Evolutionary conservation across 129 eudicot species (phyloP).

Genomic region (Flaveria brownii): DNA sequence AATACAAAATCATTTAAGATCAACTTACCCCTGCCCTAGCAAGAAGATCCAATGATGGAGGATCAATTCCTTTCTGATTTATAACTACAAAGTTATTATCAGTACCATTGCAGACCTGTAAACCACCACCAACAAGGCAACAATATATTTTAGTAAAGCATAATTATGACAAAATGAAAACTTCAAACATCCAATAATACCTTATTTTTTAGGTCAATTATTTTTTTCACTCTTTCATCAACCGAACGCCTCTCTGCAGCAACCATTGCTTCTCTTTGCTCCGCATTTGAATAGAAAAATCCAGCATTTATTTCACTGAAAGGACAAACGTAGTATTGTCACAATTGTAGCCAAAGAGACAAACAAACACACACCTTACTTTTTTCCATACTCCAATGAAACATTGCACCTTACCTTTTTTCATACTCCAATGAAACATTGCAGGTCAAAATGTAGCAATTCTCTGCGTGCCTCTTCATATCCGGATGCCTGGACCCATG

Average conservation of each 20-base stretch:
- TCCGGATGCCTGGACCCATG: slow-evolving; percentile 98
- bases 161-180: not conserved
- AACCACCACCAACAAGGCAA: not conserved
- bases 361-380: slow-evolving; percentile 40
- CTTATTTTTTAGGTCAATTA: slow-evolving; percentile 67
- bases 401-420: slow-evolving; percentile 80
- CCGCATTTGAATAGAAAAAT: slow-evolving; percentile 85
- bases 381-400: slow-evolving; percentile 82
- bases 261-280: slow-evolving; percentile 91
- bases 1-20: not conserved
- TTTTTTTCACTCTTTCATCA: slow-evolving; percentile 81
- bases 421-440: slow-evolving; percentile 89
- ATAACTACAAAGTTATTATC: slow-evolving; percentile 80
- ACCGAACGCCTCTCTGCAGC: slow-evolving; percentile 89
- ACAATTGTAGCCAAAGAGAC: not conserved
- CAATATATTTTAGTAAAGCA: not conserved
- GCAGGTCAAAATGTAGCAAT: slow-evolving; percentile 74
- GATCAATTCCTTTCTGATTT: slow-evolving; percentile 92
- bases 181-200: not conserved
- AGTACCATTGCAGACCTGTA: slow-evolving; percentile 73
- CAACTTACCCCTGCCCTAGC: slow-evolving; percentile 86
- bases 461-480: slow-evolving; percentile 88
- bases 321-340: slow-evolving; percentile 7
- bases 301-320: slow-evolving; percentile 96
- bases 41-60: slow-evolving; percentile 89